Conservation (phyloP, 768 basidiomycete genomes). For the Boletellus ananas region DNA sequence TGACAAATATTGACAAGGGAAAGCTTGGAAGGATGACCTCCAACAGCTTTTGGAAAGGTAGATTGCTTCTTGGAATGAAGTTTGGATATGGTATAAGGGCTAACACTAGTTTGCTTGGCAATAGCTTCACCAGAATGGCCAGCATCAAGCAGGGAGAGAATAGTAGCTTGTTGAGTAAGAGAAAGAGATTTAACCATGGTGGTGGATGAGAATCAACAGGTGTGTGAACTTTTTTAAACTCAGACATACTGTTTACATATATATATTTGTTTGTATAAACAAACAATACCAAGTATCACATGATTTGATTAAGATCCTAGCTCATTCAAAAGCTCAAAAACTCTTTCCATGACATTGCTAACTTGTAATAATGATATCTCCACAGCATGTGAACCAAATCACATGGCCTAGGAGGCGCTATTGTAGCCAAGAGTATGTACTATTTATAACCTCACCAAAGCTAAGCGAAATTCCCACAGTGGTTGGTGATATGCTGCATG, state of each 20-base stretch:
- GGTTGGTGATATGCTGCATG: background rate
- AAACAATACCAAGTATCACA: background rate
- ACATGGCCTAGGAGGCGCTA: too few relatives aligned
- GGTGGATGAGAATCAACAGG: background rate
- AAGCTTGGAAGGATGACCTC: background rate
- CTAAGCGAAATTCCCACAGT: conserved; percentile 13
- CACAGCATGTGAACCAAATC: too few relatives aligned
- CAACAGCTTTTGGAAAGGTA: too few relatives aligned
- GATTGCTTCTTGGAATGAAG: too few relatives aligned
- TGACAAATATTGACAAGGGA: background rate
- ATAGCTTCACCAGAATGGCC: background rate
- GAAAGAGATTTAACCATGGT: background rate
- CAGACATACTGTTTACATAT: conserved; percentile 1
- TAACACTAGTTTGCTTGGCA: background rate
- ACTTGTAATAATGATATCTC: too few relatives aligned
- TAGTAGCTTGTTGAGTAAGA: too few relatives aligned
- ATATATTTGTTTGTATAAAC: background rate
- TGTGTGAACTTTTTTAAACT: background rate
- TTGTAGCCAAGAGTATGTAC: too few relatives aligned
- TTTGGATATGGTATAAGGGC: background rate
- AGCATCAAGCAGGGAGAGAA: conserved; percentile 1
- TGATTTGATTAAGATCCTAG: conserved; percentile 1
- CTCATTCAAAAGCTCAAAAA: too few relatives aligned
- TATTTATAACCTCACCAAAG: too few relatives aligned
- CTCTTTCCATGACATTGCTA: too few relatives aligned